These are phyloP conservation scores for Tulasnella sp. DNA, from an alignment of 768 basidiomycete genomes.

Conservation along the genomic window DNA sequence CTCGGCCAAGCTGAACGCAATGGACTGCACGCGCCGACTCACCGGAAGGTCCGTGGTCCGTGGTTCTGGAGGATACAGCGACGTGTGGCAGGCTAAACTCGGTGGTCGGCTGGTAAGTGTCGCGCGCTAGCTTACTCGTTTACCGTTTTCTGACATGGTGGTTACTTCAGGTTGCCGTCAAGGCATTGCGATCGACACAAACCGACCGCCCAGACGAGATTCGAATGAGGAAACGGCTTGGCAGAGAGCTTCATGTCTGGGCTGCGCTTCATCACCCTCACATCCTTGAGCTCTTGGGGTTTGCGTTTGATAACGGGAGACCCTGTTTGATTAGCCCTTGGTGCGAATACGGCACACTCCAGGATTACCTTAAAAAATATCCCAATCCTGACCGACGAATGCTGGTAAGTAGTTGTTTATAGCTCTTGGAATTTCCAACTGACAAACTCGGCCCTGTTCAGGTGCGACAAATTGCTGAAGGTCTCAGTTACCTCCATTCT, in stretches of 20 bases:
- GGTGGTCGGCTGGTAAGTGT: neutral
- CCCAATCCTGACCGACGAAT: slow-evolving; percentile 38
- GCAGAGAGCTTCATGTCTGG: neutral
- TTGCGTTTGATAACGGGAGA: neutral
- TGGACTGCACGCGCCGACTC: neutral
- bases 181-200: neutral
- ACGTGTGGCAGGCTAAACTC: neutral
- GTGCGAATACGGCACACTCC: slow-evolving; percentile 46
- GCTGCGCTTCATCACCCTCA: neutral
- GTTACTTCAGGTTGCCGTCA: neutral
- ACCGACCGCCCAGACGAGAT: neutral
- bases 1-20: neutral
- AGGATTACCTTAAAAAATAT: slow-evolving; percentile 40
- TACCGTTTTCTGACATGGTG: too few species aligned
- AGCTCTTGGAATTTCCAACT: neutral
- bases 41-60: neutral
- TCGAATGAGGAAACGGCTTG: neutral
- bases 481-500: too few species aligned
- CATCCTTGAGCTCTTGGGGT: neutral
- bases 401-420: slow-evolving; percentile 32
- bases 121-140: too few species aligned
- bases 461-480: too few species aligned
- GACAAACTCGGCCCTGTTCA: slow-evolving; percentile 5
- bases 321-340: slow-evolving; percentile 51
- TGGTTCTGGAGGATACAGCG: neutral